These are phyloP conservation scores for Adansonia madagascariensis DNA, from an alignment of 441 rosid genomes.

Conservation along the genomic window DNA sequence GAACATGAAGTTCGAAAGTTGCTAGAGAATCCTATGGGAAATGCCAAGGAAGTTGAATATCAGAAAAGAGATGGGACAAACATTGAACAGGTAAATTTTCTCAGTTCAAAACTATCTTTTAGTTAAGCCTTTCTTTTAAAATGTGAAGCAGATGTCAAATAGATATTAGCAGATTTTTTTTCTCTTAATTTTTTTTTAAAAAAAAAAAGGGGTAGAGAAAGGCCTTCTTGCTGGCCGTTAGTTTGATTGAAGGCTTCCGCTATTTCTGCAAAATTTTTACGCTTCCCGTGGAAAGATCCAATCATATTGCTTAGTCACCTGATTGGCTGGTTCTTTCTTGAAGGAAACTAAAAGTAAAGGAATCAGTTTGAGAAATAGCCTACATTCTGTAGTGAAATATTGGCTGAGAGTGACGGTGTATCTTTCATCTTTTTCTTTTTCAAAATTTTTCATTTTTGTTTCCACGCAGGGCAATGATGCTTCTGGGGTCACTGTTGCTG, in stretches of 20 bases:
- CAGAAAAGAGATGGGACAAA: constrained; percentile 31
- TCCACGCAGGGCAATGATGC: constrained; percentile 39
- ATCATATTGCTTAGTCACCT: constrained; percentile 18
- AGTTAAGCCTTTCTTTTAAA: background rate
- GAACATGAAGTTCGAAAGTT: constrained; percentile 38
- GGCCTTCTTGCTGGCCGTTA: constrained; percentile 10
- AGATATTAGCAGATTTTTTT: background rate
- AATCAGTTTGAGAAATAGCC: constrained; percentile 9
- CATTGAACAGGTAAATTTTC: constrained; percentile 36
- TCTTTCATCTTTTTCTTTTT: background rate
- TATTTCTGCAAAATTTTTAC: constrained; percentile 1
- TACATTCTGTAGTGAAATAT: constrained; percentile 14
- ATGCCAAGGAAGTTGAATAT: constrained; percentile 38
- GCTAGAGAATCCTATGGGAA: constrained; percentile 30
- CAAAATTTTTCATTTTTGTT: constrained; percentile 5
- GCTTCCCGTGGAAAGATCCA: constrained; percentile 24
- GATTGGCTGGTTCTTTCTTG: constrained; percentile 13
- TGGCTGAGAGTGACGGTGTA: background rate
- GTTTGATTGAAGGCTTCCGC: constrained; percentile 22
- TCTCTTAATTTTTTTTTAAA: background rate
- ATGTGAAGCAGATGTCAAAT: background rate
- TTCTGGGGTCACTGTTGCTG: constrained; percentile 29
- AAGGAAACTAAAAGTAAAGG: constrained; percentile 1
- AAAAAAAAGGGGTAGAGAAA: background rate
- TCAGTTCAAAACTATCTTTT: constrained; percentile 2